Evolutionary conservation across 1,139 yeast genomes (phyloP).

Genomic region (Taphrina pruni): DNA sequence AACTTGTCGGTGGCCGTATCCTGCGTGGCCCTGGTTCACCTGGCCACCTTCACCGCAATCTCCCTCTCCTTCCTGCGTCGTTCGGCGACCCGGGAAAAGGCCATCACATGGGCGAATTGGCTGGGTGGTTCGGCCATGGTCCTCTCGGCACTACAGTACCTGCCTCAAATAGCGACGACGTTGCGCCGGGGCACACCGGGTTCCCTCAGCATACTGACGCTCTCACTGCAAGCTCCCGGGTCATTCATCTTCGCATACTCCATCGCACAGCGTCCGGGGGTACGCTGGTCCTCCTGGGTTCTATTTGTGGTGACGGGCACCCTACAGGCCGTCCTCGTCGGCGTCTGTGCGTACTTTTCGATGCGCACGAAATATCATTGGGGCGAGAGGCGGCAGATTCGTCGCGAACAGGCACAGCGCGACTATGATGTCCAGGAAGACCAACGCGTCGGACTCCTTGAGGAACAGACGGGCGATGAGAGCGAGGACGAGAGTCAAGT

Average conservation of each 20-base stretch:
- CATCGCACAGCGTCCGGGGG: constrained; percentile 71
- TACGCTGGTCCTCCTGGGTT: constrained; percentile 87
- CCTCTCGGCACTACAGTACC: constrained; percentile 71
- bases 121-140: constrained; percentile 63
- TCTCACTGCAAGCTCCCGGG: constrained; percentile 89
- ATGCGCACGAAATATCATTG: constrained; percentile 15
- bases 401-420: constrained; percentile 35
- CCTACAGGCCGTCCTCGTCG: constrained; percentile 63
- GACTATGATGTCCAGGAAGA: constrained; percentile 32
- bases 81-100: constrained; percentile 31
- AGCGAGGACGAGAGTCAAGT: constrained; percentile 26
- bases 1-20: constrained; percentile 45
- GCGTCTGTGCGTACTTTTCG: constrained; percentile 57
- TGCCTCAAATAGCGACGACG: constrained; percentile 81
- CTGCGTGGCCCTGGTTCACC: constrained; percentile 50
- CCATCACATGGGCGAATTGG: constrained; percentile 57
- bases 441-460: constrained; percentile 22
- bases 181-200: constrained; percentile 75
- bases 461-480: constrained; percentile 33
- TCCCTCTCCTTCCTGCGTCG: constrained; percentile 48
- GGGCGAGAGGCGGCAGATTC: constrained; percentile 36
- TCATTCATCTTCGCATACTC: constrained; percentile 79
- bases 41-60: constrained; percentile 52
- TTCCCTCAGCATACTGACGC: constrained; percentile 77
- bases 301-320: constrained; percentile 76